Evolutionary conservation across 805 yeast species (phyloP).

Genomic region (Kodamaea kaohsiungensis): DNA sequence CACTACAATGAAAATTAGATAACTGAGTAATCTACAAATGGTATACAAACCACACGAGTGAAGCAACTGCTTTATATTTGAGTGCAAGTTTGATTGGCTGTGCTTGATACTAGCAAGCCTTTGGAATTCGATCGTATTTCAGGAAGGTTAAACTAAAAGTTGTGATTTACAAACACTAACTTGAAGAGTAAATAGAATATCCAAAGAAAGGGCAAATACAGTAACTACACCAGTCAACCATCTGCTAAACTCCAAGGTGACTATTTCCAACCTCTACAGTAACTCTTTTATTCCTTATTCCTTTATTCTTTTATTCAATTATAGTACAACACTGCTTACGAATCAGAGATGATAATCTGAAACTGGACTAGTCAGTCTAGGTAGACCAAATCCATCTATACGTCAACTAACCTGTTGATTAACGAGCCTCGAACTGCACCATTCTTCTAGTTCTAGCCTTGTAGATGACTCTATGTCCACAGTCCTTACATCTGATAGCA

Average conservation of each 20-base stretch:
- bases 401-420: not conserved
- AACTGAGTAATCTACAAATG: too few species aligned
- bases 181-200: too few species aligned
- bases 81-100: too few species aligned
- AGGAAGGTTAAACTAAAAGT: too few species aligned
- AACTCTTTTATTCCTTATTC: not conserved
- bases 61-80: too few species aligned
- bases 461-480: slow-evolving; percentile 97
- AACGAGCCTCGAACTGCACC: slow-evolving; percentile 59
- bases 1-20: too few species aligned
- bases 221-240: too few species aligned
- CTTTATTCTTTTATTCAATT: not conserved
- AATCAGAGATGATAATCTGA: not conserved
- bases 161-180: too few species aligned
- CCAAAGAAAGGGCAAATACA: too few species aligned
- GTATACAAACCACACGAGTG: too few species aligned
- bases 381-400: not conserved
- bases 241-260: not conserved
- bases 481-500: slow-evolving; percentile 96
- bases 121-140: too few species aligned
- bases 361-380: not conserved
- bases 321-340: not conserved
- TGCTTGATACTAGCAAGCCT: too few species aligned
- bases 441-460: slow-evolving; percentile 97
- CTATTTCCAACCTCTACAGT: not conserved